Evolutionary conservation across 2,329 filamentous ascomycete genomes (phyloP), one percentile per base, ranked within the genome.

Genomic region (Pseudocercospora macadamiae): DNA sequence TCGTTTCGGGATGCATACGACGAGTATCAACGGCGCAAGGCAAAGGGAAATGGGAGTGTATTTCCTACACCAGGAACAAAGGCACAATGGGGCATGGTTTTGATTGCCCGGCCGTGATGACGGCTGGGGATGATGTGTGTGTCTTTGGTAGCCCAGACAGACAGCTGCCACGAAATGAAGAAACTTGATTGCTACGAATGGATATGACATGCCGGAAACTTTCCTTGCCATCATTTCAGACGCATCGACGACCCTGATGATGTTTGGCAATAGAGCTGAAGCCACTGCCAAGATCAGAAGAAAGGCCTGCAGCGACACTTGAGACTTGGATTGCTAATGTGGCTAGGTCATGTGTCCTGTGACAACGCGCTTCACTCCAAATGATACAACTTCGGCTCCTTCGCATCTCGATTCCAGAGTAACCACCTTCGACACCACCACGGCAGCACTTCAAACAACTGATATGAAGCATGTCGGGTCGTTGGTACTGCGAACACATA

Each of bases 401-500:
- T 12, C 14, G 18, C 7, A 12, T 44, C 4, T 1, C 10, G 9
- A 10, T 25, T 21, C 52, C 37, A 47, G 25, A 54, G 18, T 8
- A 54, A 5, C 36, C 36, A 47, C 19, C 39, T 26, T 18, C 32
- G 37, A 7, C 25, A 32, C 37, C 36, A 54, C 32, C 47, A 51
- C 5, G 54, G 54, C n/a, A 57, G 34, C 36, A 26, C 23, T 25
- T 52, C 34, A 14, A 18, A 26, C 1, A 57, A 2, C 19, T 57
- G 26, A 30, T 44, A 42, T 34, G 14, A 21, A 21, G 36, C 36
- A 52, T 57, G 34, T 42, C 26, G 19, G 9, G 28, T 23, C 3
- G 51, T 59, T 8, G 49, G 34, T 9, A 45, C 25, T 8, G 23
- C 77, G 59, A 81, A 80, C 42, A 79, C 73, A 63, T 78, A 79